Percentiles rank a stretch among this genome's conserved stretches.
Evolutionary conservation across 2,329 filamentous ascomycete genomes (phyloP).

Genomic region (Dothistroma septosporum): DNA sequence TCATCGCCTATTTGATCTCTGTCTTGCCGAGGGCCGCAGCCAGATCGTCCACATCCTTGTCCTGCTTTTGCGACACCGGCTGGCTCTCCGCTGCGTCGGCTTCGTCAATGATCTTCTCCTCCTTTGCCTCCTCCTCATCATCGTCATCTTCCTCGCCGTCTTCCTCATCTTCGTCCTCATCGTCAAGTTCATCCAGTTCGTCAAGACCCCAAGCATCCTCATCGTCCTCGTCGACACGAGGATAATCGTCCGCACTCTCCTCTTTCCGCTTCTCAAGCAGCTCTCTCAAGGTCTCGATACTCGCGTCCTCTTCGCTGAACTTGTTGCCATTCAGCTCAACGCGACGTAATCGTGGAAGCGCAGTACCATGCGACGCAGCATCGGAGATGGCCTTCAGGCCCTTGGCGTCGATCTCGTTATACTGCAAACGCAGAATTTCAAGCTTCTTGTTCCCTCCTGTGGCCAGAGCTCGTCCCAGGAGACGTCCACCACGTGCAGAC

Average conservation of each 20-base stretch:
- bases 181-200: slow-evolving; percentile 79
- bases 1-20: slow-evolving; percentile 31
- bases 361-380: slow-evolving; percentile 55
- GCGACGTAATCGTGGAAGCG: slow-evolving; percentile 72
- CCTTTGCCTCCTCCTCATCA: slow-evolving; percentile 56
- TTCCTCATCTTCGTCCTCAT: slow-evolving; percentile 59
- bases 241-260: slow-evolving; percentile 50
- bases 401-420: slow-evolving; percentile 83
- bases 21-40: slow-evolving; percentile 73
- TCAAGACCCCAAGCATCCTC: slow-evolving; percentile 85
- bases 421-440: slow-evolving; percentile 78
- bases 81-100: slow-evolving; percentile 70
- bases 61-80: slow-evolving; percentile 65
- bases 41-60: slow-evolving; percentile 76
- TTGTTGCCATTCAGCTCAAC: slow-evolving; percentile 96
- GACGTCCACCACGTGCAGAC: slow-evolving; percentile 68
- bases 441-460: slow-evolving; percentile 74
- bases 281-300: slow-evolving; percentile 63
- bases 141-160: slow-evolving; percentile 61
- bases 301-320: slow-evolving; percentile 78
- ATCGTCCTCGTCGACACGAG: slow-evolving; percentile 58
- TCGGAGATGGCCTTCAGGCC: slow-evolving; percentile 68
- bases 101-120: slow-evolving; percentile 65
- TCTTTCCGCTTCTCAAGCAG: slow-evolving; percentile 49
- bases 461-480: slow-evolving; percentile 68